Evolutionary conservation across 2,329 filamentous ascomycete species (phyloP).

Genomic region (Tolypocladium sp.): DNA sequence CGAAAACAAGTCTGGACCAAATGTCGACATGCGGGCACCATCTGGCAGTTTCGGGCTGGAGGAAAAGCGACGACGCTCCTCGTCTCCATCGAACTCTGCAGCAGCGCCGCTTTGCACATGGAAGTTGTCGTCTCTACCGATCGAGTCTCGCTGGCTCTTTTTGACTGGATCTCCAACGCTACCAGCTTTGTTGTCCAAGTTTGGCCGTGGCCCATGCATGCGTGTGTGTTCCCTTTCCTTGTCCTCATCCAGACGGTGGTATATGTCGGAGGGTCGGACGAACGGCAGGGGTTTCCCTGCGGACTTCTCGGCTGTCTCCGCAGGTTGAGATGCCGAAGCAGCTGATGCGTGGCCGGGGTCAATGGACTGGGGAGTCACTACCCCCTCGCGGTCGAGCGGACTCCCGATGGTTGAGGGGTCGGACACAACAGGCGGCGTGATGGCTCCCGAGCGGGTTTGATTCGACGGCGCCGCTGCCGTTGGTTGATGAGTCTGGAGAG

Average conservation of each 20-base stretch:
- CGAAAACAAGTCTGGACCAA: constrained; percentile 50
- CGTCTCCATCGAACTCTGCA: background rate
- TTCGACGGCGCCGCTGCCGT: background rate
- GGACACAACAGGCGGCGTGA: constrained; percentile 1
- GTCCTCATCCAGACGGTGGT: constrained; percentile 62
- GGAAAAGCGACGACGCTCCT: constrained; percentile 26
- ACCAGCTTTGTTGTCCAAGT: constrained; percentile 34
- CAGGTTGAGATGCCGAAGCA: background rate
- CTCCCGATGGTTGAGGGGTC: background rate
- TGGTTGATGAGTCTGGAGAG: constrained; percentile 2
- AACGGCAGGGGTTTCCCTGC: constrained; percentile 47
- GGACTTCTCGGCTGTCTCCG: background rate
- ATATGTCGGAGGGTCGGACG: constrained; percentile 68
- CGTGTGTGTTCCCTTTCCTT: constrained; percentile 38
- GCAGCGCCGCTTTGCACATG: background rate
- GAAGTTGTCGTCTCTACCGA: background rate
- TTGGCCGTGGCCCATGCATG: constrained; percentile 47
- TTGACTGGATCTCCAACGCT: background rate
- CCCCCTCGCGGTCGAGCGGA: constrained; percentile 10
- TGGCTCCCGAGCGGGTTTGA: background rate
- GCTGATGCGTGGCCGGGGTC: background rate
- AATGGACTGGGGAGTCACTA: background rate
- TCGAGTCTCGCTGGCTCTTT: background rate
- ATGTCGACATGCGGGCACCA: constrained; percentile 48
- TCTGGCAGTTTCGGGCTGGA: constrained; percentile 50